Conservation (phyloP, 768 basidiomycete species). For the Pulveroboletus sp. region DNA sequence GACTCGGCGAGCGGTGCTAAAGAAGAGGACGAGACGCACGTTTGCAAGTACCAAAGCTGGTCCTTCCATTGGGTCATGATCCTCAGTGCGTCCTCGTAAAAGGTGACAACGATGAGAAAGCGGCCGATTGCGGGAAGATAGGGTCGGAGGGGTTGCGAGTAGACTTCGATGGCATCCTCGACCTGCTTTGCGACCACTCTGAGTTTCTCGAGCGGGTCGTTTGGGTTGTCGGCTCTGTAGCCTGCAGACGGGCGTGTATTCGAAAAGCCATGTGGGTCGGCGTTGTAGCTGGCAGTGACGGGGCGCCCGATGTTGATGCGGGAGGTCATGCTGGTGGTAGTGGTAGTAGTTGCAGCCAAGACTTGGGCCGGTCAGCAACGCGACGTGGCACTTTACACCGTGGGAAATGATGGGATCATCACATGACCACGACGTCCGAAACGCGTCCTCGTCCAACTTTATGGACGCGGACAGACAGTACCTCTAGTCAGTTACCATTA, state of each 20-base stretch:
- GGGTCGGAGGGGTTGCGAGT: constrained; percentile 90
- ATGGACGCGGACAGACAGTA: too few species aligned
- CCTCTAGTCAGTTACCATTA: constrained; percentile 29
- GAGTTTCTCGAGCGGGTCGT: constrained; percentile 79
- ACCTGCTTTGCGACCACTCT: constrained; percentile 67
- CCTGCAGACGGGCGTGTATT: constrained; percentile 68
- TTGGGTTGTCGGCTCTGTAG: constrained; percentile 77
- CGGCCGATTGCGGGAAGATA: constrained; percentile 93
- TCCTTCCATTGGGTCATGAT: constrained; percentile 95
- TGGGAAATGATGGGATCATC: constrained; percentile 21
- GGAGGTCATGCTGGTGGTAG: constrained; percentile 58
- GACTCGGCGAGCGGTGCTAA: constrained; percentile 6
- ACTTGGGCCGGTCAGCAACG: not conserved
- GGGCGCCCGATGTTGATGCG: constrained; percentile 83
- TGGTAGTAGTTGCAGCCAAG: constrained; percentile 3
- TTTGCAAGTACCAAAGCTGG: constrained; percentile 97
- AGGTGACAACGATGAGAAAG: constrained; percentile 97
- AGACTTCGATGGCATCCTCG: constrained; percentile 91
- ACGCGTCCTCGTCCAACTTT: too few species aligned
- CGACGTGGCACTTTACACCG: constrained; percentile 26
- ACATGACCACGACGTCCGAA: constrained; percentile 17
- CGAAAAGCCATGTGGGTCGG: constrained; percentile 78
- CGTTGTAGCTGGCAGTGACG: constrained; percentile 52
- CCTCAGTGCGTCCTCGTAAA: constrained; percentile 93
- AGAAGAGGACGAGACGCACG: constrained; percentile 49